Base-by-base conservation (phyloP, 2,329 filamentous ascomycete genomes). In the Amylocarpus encephaloides region DNA sequence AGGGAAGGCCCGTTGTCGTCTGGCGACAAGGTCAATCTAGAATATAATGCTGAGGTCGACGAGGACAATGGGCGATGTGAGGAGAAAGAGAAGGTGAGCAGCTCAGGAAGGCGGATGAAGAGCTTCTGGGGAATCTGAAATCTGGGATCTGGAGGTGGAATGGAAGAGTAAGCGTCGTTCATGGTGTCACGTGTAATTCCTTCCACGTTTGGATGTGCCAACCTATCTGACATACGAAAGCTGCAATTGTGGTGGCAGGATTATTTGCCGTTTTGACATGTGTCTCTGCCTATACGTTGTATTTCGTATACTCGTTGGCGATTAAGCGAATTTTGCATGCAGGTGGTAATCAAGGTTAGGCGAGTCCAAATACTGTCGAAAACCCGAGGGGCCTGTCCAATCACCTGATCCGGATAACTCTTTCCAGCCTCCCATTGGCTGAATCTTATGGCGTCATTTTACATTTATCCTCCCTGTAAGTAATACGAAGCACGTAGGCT, bases 241-340 rank as follows among this genome's bases (percentile, higher is more conserved):
- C 4, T 26, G 7, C 22, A 26, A 26, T 26, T 26, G 38, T 46
- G 29, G 29, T 46, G 35, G 19, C 33, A 39, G 16, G 38, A 11
- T 38, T 33, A 29, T 36, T 29, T 26, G 22, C 19, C n/a, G 2
- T 39, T 39, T 46, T 46, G 44, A 32, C 44, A 46, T 46, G 44
- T 46, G 39, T 26, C 16, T n/a, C 18, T 42, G 39, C n/a, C n/a
- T 16, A 39, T 18, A n/a, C 39, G 39, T 29, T 19, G 30, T 19
- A n/a, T n/a, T 15, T 5, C n/a, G 15, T 13, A 26, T 29, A 26
- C n/a, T n/a, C n/a, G n/a, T n/a, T n/a, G n/a, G n/a, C n/a, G n/a
- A n/a, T n/a, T n/a, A n/a, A n/a, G n/a, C n/a, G n/a, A n/a, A n/a
- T n/a, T n/a, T n/a, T n/a, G n/a, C n/a, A n/a, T n/a, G n/a, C n/a